Conservation (phyloP, 2,329 filamentous ascomycete species). For the Botryosphaeria agaves region DNA sequence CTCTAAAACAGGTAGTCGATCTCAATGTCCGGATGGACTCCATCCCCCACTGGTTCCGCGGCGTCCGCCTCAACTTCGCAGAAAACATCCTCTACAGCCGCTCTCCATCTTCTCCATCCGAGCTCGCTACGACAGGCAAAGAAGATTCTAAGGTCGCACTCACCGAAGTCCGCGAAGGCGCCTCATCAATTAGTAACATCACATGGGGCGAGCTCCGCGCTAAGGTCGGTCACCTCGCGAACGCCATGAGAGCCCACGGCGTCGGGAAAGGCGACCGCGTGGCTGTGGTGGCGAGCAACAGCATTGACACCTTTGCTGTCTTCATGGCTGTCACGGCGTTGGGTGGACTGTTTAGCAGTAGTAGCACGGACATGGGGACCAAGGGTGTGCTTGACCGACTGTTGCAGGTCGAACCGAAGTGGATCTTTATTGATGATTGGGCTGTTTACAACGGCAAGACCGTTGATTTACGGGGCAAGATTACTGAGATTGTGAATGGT, state of each 20-base stretch:
- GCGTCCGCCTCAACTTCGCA: conserved; percentile 57
- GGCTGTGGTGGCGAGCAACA: conserved; percentile 59
- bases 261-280: conserved; percentile 56
- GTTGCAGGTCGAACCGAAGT: conserved; percentile 57
- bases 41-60: conserved; percentile 62
- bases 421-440: conserved; percentile 70
- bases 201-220: conserved; percentile 51
- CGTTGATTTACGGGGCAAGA: conserved; percentile 56
- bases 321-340: conserved; percentile 53
- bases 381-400: conserved; percentile 60
- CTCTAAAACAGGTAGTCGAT: conserved; percentile 53
- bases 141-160: conserved; percentile 54
- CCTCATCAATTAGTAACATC: conserved; percentile 31
- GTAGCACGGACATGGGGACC: conserved; percentile 69
- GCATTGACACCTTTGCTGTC: conserved; percentile 54
- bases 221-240: conserved; percentile 40
- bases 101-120: conserved; percentile 22
- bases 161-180: conserved; percentile 57
- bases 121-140: conserved; percentile 40
- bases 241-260: conserved; percentile 49
- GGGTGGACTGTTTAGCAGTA: conserved; percentile 59
- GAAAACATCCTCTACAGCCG: conserved; percentile 59
- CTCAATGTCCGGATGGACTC: conserved; percentile 50
- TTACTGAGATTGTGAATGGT: conserved; percentile 45
- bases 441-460: conserved; percentile 65